phyloP scores from a whole-genome alignment of 441 rosid species.

The Rhodomyrtus psidioides region DNA sequence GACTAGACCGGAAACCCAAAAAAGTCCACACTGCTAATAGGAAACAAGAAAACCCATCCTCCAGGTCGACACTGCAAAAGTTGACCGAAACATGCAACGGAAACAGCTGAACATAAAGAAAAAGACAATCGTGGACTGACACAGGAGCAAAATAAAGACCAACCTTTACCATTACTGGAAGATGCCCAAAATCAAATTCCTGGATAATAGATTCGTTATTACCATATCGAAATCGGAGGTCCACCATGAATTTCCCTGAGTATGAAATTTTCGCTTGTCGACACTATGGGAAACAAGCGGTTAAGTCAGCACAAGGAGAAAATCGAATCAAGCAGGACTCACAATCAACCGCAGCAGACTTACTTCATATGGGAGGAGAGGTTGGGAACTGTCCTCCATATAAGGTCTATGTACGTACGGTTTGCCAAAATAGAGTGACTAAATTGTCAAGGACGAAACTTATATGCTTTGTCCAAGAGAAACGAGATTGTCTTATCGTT shows the following conservation, averaged over 20 bases:
- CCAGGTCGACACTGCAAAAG: too few relatives aligned
- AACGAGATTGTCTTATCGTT: background rate
- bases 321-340: background rate
- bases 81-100: background rate
- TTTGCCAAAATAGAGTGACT: constrained; percentile 57
- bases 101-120: background rate
- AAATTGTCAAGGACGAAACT: constrained; percentile 42
- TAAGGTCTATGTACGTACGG: constrained; percentile 41
- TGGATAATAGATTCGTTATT: constrained; percentile 32
- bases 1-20: too few relatives aligned
- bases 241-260: constrained; percentile 53
- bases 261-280: constrained; percentile 84
- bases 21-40: background rate
- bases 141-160: constrained; percentile 1
- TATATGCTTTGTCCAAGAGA: too few relatives aligned
- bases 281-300: constrained; percentile 30
- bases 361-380: too few relatives aligned
- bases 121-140: background rate
- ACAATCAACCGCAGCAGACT: too few relatives aligned
- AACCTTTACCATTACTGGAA: constrained; percentile 95
- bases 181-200: constrained; percentile 64
- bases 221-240: constrained; percentile 55
- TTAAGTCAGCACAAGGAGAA: background rate
- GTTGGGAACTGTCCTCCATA: too few relatives aligned
- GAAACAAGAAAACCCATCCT: background rate